Evolutionary conservation across 768 basidiomycete genomes (phyloP).

Genomic region (Cubamyces sp.): DNA sequence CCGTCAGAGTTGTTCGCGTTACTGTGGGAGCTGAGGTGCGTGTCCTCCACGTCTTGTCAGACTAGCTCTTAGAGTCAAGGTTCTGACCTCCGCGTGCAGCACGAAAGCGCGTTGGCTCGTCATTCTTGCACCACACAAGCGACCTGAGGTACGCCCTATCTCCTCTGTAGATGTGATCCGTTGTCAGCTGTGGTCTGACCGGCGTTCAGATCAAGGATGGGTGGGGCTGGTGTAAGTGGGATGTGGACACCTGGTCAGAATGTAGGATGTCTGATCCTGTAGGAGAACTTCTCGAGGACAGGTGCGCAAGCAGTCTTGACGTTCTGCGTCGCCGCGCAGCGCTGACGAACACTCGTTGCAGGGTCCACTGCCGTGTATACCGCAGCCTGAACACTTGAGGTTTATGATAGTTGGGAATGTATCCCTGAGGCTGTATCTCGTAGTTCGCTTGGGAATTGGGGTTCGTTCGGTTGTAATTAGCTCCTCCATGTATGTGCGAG

Average conservation of each 20-base stretch:
- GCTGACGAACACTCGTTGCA: conserved; percentile 22
- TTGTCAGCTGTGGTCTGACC: neutral
- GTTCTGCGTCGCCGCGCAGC: neutral
- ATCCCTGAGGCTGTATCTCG: neutral
- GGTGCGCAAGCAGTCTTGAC: conserved; percentile 35
- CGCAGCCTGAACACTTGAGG: conserved; percentile 42
- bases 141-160: conserved; percentile 57
- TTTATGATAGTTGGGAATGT: neutral
- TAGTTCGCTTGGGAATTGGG: neutral
- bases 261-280: conserved; percentile 44
- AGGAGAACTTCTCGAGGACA: conserved; percentile 53
- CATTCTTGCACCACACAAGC: conserved; percentile 76
- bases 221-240: conserved; percentile 72
- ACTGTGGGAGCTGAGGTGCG: conserved; percentile 56
- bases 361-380: conserved; percentile 60
- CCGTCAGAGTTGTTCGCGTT: conserved; percentile 66
- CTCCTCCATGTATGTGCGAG: too few relatives aligned
- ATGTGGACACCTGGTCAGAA: conserved; percentile 50
- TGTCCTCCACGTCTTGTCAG: neutral
- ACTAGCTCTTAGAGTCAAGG: neutral
- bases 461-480: neutral
- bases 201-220: conserved; percentile 58
- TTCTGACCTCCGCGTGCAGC: conserved; percentile 34
- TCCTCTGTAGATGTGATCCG: neutral
- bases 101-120: conserved; percentile 66